Evolutionary conservation across 352 stramenopile genomes (phyloP).

Genomic region (Pythium aquatile): DNA sequence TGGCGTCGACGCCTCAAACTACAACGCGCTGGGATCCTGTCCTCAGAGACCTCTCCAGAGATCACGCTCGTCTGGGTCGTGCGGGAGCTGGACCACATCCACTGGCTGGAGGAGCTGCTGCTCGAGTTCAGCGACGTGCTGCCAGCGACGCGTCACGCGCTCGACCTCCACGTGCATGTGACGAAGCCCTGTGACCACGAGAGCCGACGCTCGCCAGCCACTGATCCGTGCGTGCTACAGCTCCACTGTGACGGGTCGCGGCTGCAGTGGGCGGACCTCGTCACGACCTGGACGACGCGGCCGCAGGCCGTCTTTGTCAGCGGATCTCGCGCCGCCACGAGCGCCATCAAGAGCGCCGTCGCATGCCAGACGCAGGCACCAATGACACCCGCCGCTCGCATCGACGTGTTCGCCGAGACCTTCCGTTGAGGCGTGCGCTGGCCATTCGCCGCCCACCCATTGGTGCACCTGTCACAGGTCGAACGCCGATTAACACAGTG

Average conservation of each 20-base stretch:
- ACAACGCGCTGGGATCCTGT: no score
- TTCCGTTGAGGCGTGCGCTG: slow-evolving; percentile 23
- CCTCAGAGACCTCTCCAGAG: neutral
- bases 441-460: neutral
- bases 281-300: slow-evolving; percentile 6
- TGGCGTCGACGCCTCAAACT: slow-evolving; percentile 17
- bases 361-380: slow-evolving; percentile 1
- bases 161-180: slow-evolving; percentile 28
- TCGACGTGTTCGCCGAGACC: slow-evolving; percentile 34
- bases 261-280: slow-evolving; percentile 15
- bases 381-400: neutral
- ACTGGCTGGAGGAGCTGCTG: slow-evolving; percentile 27
- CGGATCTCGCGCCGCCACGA: slow-evolving; percentile 23
- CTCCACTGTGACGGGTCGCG: slow-evolving; percentile 5
- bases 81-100: slow-evolving; percentile 17
- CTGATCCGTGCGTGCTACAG: slow-evolving; percentile 8
- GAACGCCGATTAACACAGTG: no score
- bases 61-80: slow-evolving; percentile 33
- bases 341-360: slow-evolving; percentile 29
- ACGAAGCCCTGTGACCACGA: slow-evolving; percentile 10
- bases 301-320: slow-evolving; percentile 29
- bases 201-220: neutral
- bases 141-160: neutral
- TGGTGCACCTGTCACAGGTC: neutral
- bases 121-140: slow-evolving; percentile 32